phyloP scores from a whole-genome alignment of 176 grass and related monocot species.

The Musa itinerans region DNA sequence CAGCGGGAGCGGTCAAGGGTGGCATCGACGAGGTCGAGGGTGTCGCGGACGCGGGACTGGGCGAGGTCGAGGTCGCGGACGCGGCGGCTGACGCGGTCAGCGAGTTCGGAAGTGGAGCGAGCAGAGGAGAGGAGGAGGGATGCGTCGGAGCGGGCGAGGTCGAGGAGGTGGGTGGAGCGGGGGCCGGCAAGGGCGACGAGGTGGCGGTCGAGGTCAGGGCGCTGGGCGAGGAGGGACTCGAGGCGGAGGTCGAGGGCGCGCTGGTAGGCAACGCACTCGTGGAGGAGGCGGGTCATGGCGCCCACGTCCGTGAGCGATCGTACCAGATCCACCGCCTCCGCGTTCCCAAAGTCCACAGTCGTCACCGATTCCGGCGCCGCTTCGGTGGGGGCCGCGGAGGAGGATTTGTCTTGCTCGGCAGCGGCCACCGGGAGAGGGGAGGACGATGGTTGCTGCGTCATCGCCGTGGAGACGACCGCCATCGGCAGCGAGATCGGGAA shows the following conservation, averaged over 20 bases:
- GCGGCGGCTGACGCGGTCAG: conserved; percentile 50
- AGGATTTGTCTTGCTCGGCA: conserved; percentile 12
- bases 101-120: conserved; percentile 49
- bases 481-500: not conserved
- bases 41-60: conserved; percentile 48
- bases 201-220: conserved; percentile 68
- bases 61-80: conserved; percentile 70
- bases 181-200: conserved; percentile 49
- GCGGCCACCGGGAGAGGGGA: not conserved
- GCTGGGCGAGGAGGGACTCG: conserved; percentile 59
- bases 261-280: conserved; percentile 84
- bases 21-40: conserved; percentile 47
- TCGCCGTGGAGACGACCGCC: not conserved
- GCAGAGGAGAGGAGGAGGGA: conserved; percentile 49
- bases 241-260: conserved; percentile 60
- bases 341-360: conserved; percentile 51
- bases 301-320: conserved; percentile 69
- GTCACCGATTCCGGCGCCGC: conserved; percentile 1
- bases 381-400: conserved; percentile 6
- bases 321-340: conserved; percentile 44
- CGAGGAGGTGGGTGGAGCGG: conserved; percentile 53
- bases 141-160: conserved; percentile 68
- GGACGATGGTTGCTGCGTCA: no score
- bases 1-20: conserved; percentile 61
- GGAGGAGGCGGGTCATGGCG: conserved; percentile 66